Evolutionary conservation across 2,329 filamentous ascomycete species (phyloP).

Genomic region (Didymella glomerata): DNA sequence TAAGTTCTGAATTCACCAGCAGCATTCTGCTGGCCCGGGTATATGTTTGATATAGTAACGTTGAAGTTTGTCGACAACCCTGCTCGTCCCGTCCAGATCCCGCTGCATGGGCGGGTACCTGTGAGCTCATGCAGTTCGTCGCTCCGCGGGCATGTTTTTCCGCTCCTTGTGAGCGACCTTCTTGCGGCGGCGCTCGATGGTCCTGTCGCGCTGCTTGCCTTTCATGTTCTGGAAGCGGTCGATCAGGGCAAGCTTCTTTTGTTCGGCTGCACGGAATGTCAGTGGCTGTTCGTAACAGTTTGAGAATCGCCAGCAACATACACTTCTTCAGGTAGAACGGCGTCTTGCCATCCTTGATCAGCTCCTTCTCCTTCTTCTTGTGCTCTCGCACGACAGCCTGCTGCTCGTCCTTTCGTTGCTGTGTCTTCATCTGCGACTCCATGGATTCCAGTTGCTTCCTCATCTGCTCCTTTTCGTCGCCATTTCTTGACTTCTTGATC

Average conservation of each 20-base stretch:
- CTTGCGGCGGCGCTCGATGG: slow-evolving; percentile 87
- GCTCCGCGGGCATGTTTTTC: slow-evolving; percentile 62
- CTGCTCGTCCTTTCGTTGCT: slow-evolving; percentile 73
- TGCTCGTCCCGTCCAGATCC: slow-evolving; percentile 19
- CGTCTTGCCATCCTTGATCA: slow-evolving; percentile 85
- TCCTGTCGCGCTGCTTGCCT: slow-evolving; percentile 81
- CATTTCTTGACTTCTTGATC: slow-evolving; percentile 72
- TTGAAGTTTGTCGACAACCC: slow-evolving; percentile 17
- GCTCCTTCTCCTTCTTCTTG: slow-evolving; percentile 81
- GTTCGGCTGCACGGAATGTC: slow-evolving; percentile 65
- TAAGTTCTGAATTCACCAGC: slow-evolving; percentile 9
- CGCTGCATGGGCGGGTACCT: slow-evolving; percentile 25
- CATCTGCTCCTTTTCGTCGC: slow-evolving; percentile 71
- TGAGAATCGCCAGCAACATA: slow-evolving; percentile 32
- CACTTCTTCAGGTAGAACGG: slow-evolving; percentile 92
- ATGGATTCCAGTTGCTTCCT: slow-evolving; percentile 79
- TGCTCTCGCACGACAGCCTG: slow-evolving; percentile 76
- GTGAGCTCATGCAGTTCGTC: slow-evolving; percentile 39
- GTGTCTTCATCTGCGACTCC: slow-evolving; percentile 78
- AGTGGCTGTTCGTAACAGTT: slow-evolving; percentile 20
- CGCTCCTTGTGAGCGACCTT: slow-evolving; percentile 88
- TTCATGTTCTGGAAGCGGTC: slow-evolving; percentile 85
- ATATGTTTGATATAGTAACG: slow-evolving; percentile 14
- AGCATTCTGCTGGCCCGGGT: slow-evolving; percentile 11
- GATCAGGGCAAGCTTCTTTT: slow-evolving; percentile 84